These are phyloP conservation scores for Auriscalpium orientale DNA, from an alignment of 768 basidiomycete species.

Conservation along the genomic window DNA sequence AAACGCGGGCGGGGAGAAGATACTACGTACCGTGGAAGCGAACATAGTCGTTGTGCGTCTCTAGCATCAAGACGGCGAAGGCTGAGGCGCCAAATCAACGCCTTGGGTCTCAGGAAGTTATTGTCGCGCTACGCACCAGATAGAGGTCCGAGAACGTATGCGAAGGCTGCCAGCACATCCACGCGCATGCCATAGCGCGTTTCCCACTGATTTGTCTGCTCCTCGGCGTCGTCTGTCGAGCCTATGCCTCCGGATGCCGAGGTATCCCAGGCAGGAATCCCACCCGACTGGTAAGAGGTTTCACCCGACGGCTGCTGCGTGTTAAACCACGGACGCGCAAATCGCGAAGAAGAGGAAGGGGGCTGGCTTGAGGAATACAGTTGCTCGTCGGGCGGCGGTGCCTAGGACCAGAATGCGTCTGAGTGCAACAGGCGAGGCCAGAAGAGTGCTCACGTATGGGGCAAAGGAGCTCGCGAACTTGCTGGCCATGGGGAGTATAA, in stretches of 20 bases:
- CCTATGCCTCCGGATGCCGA: constrained; percentile 32
- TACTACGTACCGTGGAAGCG: constrained; percentile 61
- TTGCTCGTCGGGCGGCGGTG: constrained; percentile 53
- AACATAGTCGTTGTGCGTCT: constrained; percentile 70
- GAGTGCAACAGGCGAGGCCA: not conserved
- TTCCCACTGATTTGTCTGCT: constrained; percentile 55
- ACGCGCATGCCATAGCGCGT: constrained; percentile 60
- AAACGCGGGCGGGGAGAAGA: constrained; percentile 1
- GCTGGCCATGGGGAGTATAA: constrained; percentile 23
- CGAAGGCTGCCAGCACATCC: constrained; percentile 54
- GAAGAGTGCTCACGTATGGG: constrained; percentile 41
- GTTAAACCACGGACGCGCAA: constrained; percentile 48
- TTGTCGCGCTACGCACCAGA: constrained; percentile 43
- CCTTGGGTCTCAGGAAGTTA: no score
- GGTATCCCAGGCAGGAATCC: constrained; percentile 47
- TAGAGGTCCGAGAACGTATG: constrained; percentile 64
- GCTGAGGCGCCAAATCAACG: constrained; percentile 34
- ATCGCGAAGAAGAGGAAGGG: constrained; percentile 21
- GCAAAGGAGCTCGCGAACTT: constrained; percentile 50
- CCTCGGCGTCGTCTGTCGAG: constrained; percentile 31
- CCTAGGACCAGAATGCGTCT: constrained; percentile 25
- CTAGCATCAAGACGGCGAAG: constrained; percentile 55
- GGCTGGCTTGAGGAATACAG: constrained; percentile 17
- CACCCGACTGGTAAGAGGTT: constrained; percentile 66
- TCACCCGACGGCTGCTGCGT: constrained; percentile 22